A percentile compares a stretch with the other conserved stretches of the same genome.
Evolutionary conservation across 139 green algal species (phyloP).

Genomic region (Volvox africanus): DNA sequence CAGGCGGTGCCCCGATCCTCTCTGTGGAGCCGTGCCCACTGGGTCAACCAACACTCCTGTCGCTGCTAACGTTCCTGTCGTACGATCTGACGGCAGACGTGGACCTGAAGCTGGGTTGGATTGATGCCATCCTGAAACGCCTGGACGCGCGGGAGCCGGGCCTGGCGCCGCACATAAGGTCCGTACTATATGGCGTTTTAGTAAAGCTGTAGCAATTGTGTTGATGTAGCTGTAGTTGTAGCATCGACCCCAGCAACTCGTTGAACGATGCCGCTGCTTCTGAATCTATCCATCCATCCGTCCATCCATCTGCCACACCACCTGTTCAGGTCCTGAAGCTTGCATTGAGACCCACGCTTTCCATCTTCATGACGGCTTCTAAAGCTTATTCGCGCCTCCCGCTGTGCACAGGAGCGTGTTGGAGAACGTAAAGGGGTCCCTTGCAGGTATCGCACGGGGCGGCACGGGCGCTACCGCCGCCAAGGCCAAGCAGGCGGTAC

Average conservation of each 20-base stretch:
- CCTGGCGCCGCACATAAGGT: conserved; percentile 62
- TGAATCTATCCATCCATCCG: too few relatives aligned
- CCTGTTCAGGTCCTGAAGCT: too few relatives aligned
- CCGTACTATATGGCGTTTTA: too few relatives aligned
- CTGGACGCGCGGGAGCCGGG: conserved; percentile 46
- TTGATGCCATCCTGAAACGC: conserved; percentile 58
- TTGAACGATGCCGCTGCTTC: too few relatives aligned
- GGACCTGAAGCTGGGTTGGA: conserved; percentile 80
- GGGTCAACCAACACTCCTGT: conserved; percentile 82
- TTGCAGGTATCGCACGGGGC: conserved; percentile 47
- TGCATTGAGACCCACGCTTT: too few relatives aligned
- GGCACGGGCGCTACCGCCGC: conserved; percentile 17
- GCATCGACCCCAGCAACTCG: too few relatives aligned
- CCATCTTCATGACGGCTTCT: too few relatives aligned
- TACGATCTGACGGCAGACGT: conserved; percentile 67
- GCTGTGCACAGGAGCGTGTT: conserved; percentile 54
- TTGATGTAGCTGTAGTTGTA: too few relatives aligned
- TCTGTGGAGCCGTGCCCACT: conserved; percentile 59
- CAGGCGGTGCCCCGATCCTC: conserved; percentile 50
- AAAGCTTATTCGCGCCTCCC: too few relatives aligned
- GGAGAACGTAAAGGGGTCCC: conserved; percentile 50
- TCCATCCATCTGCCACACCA: too few relatives aligned
- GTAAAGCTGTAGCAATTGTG: too few relatives aligned
- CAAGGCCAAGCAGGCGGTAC: conserved; percentile 64
- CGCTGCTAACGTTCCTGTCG: conserved; percentile 85